Evolutionary conservation across 1,284 basidiomycete species (phyloP).

Genomic region (Tranzscheliella williamsii): DNA sequence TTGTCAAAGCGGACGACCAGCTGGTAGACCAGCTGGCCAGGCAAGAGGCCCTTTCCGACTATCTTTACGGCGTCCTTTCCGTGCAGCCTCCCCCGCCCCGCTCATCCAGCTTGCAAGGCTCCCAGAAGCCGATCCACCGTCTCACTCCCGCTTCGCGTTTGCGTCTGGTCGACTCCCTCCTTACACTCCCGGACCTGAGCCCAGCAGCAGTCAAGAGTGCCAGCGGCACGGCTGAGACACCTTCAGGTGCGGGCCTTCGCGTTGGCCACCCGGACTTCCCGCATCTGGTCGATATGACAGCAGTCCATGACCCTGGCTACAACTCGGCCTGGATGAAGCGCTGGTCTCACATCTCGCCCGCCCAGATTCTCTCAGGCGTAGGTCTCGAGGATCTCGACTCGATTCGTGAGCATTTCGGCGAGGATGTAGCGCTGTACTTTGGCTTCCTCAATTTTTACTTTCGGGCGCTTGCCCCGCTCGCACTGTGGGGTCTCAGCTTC

Average conservation of each 20-base stretch:
- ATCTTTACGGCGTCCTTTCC: conserved; percentile 48
- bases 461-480: conserved; percentile 44
- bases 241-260: conserved; percentile 44
- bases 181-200: conserved; percentile 30
- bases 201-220: conserved; percentile 16
- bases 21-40: conserved; percentile 17
- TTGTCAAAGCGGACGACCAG: conserved; percentile 41
- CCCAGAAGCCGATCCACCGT: background rate
- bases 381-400: conserved; percentile 48
- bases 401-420: conserved; percentile 57
- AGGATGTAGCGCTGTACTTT: conserved; percentile 59
- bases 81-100: conserved; percentile 22
- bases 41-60: conserved; percentile 45
- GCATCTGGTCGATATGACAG: conserved; percentile 52
- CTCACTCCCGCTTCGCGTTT: conserved; percentile 45
- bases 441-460: conserved; percentile 58
- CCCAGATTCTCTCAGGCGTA: conserved; percentile 37
- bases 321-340: conserved; percentile 52
- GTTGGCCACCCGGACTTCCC: conserved; percentile 42
- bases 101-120: conserved; percentile 16
- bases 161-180: conserved; percentile 43
- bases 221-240: conserved; percentile 3
- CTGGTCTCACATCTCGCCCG: conserved; percentile 41
- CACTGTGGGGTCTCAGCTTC: conserved; percentile 42
- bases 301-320: conserved; percentile 55